A percentile compares a stretch with the other conserved stretches of the same genome.
Evolutionary conservation across 225 moss, liverwort and hornwort genomes (phyloP).

Genomic region (Straminergon stramineum): DNA sequence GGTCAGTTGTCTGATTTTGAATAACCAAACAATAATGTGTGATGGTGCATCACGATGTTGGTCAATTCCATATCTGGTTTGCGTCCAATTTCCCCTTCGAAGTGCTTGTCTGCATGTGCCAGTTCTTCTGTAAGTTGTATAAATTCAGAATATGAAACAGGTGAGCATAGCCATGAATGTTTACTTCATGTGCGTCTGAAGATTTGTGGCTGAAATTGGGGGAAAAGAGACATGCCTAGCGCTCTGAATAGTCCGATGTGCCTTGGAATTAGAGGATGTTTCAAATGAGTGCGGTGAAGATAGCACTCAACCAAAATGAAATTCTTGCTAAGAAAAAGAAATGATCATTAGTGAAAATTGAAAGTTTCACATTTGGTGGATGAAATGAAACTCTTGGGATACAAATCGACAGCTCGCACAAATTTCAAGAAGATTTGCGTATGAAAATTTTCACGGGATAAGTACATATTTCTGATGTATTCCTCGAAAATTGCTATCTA

Average conservation of each 20-base stretch:
- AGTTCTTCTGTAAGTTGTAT: not conserved
- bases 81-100: not conserved
- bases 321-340: not conserved
- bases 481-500: not conserved
- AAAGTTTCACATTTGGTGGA: too few relatives aligned
- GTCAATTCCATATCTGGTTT: not conserved
- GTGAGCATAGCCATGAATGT: not conserved
- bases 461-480: not conserved
- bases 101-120: not conserved
- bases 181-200: not conserved
- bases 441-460: not conserved
- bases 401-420: not conserved
- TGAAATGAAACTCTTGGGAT: not conserved
- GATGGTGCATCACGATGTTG: not conserved
- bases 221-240: too few relatives aligned
- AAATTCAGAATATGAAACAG: not conserved
- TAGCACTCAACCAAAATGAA: not conserved
- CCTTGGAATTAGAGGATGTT: not conserved
- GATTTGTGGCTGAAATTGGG: not conserved
- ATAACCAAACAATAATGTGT: not conserved
- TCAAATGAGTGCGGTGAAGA: not conserved
- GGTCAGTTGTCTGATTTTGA: not conserved
- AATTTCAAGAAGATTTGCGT: not conserved
- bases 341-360: not conserved
- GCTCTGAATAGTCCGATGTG: not conserved